Evolutionary conservation across 176 grass and related monocot species (phyloP).

Genomic region (Lolium perenne): DNA sequence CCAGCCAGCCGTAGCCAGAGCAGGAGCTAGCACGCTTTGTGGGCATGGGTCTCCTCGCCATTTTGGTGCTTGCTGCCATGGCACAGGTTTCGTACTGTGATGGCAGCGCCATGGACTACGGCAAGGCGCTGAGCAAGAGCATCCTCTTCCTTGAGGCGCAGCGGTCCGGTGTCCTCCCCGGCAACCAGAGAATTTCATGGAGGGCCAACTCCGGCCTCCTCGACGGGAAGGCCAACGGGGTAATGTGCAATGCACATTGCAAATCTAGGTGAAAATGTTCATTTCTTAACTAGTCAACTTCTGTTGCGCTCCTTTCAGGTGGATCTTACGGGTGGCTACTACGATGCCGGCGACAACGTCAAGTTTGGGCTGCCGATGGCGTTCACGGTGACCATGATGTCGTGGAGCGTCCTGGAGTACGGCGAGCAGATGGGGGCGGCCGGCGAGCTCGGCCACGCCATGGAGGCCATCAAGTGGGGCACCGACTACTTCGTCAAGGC

Average conservation of each 20-base stretch:
- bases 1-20: slow-evolving; percentile 14
- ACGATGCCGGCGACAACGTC: slow-evolving; percentile 96
- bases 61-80: slow-evolving; percentile 42
- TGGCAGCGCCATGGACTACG: slow-evolving; percentile 66
- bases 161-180: slow-evolving; percentile 77
- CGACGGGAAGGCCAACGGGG: slow-evolving; percentile 88
- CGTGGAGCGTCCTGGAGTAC: slow-evolving; percentile 89
- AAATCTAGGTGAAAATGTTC: background rate
- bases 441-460: slow-evolving; percentile 79
- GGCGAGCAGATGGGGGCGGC: slow-evolving; percentile 75
- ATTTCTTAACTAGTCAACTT: background rate
- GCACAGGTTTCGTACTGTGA: slow-evolving; percentile 31
- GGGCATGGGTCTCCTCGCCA: slow-evolving; percentile 5
- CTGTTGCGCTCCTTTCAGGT: slow-evolving; percentile 37
- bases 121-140: slow-evolving; percentile 79
- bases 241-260: slow-evolving; percentile 18
- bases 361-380: slow-evolving; percentile 98
- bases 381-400: slow-evolving; percentile 98
- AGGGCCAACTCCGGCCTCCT: slow-evolving; percentile 74
- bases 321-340: slow-evolving; percentile 87
- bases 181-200: slow-evolving; percentile 74
- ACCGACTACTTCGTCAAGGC: slow-evolving; percentile 94
- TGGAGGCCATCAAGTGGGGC: slow-evolving; percentile 93
- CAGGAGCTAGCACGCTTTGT: background rate
- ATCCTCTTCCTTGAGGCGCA: slow-evolving; percentile 96